These are phyloP conservation scores for Patellaria atrata DNA, from an alignment of 495 filamentous ascomycete species.

Conservation along the genomic window DNA sequence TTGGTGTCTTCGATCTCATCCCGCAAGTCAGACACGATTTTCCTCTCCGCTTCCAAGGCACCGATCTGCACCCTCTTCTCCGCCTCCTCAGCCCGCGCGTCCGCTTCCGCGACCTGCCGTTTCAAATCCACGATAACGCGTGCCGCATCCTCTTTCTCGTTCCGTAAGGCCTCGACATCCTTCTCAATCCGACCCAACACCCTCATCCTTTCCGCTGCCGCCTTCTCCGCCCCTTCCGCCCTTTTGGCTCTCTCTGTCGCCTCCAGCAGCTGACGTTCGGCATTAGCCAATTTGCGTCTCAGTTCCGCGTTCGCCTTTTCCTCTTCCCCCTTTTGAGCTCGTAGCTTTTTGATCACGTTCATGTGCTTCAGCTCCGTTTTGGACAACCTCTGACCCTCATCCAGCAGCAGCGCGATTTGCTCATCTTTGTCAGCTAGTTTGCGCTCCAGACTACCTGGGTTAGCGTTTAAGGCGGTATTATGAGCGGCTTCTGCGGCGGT, in stretches of 20 bases:
- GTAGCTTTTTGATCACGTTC: constrained; percentile 69
- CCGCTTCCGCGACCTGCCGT: constrained; percentile 52
- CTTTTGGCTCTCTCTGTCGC: constrained; percentile 46
- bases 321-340: constrained; percentile 42
- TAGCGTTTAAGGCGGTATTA: constrained; percentile 52
- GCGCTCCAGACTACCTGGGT: constrained; percentile 52
- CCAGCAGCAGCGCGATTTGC: constrained; percentile 73
- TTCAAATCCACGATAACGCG: constrained; percentile 55
- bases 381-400: constrained; percentile 82
- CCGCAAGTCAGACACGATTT: constrained; percentile 49
- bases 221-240: constrained; percentile 34
- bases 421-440: constrained; percentile 80
- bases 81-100: constrained; percentile 48
- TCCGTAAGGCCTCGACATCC: constrained; percentile 52
- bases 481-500: constrained; percentile 50
- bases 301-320: constrained; percentile 49
- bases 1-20: constrained; percentile 55
- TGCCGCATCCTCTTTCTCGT: constrained; percentile 52
- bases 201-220: constrained; percentile 42
- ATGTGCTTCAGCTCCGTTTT: constrained; percentile 73
- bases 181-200: constrained; percentile 50
- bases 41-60: constrained; percentile 54
- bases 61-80: constrained; percentile 54
- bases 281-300: constrained; percentile 47
- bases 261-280: constrained; percentile 45